A percentile compares a stretch with the other conserved stretches of the same genome.
These are phyloP conservation scores for Inonotus obliquus DNA, from an alignment of 1,284 basidiomycete species.

Conservation along the genomic window DNA sequence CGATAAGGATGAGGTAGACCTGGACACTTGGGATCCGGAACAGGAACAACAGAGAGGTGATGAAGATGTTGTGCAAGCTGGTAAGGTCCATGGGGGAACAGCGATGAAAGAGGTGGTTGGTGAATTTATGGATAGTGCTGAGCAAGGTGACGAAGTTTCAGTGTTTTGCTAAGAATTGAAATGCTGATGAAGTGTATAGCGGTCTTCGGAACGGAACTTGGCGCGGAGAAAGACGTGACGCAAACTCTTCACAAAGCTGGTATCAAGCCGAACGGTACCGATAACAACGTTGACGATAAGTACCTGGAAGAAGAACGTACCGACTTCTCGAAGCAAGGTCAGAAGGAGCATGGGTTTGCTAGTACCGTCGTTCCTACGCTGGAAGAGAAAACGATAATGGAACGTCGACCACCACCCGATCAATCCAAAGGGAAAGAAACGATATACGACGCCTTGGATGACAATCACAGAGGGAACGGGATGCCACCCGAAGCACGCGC, in stretches of 20 bases:
- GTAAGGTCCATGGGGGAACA: conserved; percentile 34
- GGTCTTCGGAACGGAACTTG: conserved; percentile 38
- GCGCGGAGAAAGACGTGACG: conserved; percentile 32
- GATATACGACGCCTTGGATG: conserved; percentile 28
- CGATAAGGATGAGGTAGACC: conserved; percentile 45
- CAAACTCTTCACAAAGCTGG: conserved; percentile 41
- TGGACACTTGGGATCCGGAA: conserved; percentile 77
- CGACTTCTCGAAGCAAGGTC: conserved; percentile 49
- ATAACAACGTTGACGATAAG: conserved; percentile 37
- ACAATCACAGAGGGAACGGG: conserved; percentile 20
- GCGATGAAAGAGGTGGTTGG: conserved; percentile 33
- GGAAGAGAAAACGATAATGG: conserved; percentile 61
- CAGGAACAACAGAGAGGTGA: conserved; percentile 59
- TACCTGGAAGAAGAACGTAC: conserved; percentile 47
- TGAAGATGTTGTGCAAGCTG: conserved; percentile 37
- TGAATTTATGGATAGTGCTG: conserved; percentile 35
- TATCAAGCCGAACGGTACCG: conserved; percentile 33
- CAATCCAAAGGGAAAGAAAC: conserved; percentile 33
- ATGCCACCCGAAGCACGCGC: conserved; percentile 34
- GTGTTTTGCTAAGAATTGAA: neutral
- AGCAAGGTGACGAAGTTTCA: conserved; percentile 43
- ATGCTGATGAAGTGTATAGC: conserved; percentile 30
- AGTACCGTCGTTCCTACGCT: conserved; percentile 65
- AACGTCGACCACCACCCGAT: conserved; percentile 31
- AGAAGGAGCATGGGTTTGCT: conserved; percentile 54